Percentiles rank a stretch among this genome's conserved stretches.
Conservation (phyloP, 768 basidiomycete genomes). For the Kwoniella newhampshirensis region DNA sequence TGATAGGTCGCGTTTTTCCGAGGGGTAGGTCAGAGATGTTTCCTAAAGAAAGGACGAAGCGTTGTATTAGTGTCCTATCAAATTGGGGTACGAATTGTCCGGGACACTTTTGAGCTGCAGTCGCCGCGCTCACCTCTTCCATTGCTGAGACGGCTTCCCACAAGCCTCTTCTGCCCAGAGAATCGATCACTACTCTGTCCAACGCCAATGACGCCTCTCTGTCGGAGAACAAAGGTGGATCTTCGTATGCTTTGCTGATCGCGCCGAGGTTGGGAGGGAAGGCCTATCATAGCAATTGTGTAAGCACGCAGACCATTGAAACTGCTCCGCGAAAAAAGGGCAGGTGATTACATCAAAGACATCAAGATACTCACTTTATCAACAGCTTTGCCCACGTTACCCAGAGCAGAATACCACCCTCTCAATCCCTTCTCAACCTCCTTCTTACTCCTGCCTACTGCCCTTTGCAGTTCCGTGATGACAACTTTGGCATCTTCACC, state of each 20-base stretch:
- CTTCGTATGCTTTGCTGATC: constrained; percentile 39
- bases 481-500: constrained; percentile 38
- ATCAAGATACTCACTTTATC: constrained; percentile 71
- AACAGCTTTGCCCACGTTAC: constrained; percentile 76
- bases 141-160: constrained; percentile 45
- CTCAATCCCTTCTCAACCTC: constrained; percentile 85
- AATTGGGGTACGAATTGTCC: constrained; percentile 1
- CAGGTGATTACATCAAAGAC: not conserved
- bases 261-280: constrained; percentile 42
- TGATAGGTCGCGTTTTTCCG: constrained; percentile 18
- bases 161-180: constrained; percentile 43
- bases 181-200: constrained; percentile 41
- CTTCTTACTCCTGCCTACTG: constrained; percentile 71
- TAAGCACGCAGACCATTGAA: not conserved
- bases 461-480: constrained; percentile 44
- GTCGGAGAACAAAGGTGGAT: constrained; percentile 46
- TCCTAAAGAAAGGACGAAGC: constrained; percentile 22
- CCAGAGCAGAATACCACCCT: constrained; percentile 75
- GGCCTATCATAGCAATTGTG: constrained; percentile 16
- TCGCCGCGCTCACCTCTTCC: constrained; percentile 30
- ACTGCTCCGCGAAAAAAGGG: not conserved
- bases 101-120: too few relatives aligned
- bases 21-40: constrained; percentile 28
- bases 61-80: not conserved
- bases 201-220: constrained; percentile 34